phyloP scores from a whole-genome alignment of 179 eudicot species.

The Beta macrorhiza region DNA sequence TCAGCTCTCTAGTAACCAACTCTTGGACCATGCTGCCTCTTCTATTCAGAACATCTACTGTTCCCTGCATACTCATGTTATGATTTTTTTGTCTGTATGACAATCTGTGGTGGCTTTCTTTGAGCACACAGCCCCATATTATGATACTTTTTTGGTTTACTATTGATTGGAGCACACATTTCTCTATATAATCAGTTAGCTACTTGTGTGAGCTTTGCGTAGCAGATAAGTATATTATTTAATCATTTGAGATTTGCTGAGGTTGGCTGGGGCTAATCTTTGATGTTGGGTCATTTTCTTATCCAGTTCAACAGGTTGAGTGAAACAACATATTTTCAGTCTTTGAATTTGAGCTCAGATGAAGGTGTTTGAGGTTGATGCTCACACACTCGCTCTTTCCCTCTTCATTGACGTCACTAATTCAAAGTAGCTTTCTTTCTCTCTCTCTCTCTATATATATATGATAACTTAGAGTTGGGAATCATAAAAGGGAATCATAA shows the following conservation, averaged over 20 bases:
- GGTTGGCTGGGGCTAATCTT: not conserved
- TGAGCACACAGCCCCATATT: too few relatives aligned
- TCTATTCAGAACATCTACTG: too few relatives aligned
- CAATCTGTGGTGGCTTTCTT: too few relatives aligned
- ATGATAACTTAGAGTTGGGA: not conserved
- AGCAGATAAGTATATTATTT: too few relatives aligned
- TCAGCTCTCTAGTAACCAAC: too few relatives aligned
- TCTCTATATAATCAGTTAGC: too few relatives aligned
- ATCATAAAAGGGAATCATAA: not conserved
- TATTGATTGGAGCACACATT: too few relatives aligned
- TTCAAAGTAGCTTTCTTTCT: constrained; percentile 54
- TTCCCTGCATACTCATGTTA: too few relatives aligned
- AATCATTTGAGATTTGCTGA: not conserved
- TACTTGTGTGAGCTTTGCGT: too few relatives aligned
- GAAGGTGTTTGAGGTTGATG: constrained; percentile 54
- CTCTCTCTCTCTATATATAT: not conserved
- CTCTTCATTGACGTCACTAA: constrained; percentile 66
- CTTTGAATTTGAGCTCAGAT: constrained; percentile 17
- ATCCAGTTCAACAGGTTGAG: not conserved
- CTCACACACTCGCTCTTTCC: constrained; percentile 48
- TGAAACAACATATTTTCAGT: not conserved
- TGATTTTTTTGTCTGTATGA: too few relatives aligned
- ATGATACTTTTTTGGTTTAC: too few relatives aligned
- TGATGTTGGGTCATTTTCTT: not conserved
- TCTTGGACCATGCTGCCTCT: too few relatives aligned